Evolutionary conservation across 1,284 basidiomycete species (phyloP).

Genomic region (Tylopilus orsonianus): DNA sequence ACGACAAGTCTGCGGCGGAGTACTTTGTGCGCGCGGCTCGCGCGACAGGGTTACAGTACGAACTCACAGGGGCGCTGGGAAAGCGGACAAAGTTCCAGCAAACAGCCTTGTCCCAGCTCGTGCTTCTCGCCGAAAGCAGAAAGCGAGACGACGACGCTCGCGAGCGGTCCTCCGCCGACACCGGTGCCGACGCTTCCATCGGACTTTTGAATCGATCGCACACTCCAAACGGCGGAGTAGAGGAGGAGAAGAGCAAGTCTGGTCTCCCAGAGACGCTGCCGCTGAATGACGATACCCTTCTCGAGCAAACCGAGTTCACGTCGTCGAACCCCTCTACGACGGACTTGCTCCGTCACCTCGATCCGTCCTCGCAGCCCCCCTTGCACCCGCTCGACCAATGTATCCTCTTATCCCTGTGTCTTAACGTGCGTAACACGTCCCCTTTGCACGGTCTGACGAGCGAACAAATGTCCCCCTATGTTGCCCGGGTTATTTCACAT

Average conservation of each 20-base stretch:
- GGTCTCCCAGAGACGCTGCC: conserved; percentile 75
- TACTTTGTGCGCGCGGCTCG: conserved; percentile 80
- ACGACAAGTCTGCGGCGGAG: conserved; percentile 80
- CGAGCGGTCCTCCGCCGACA: conserved; percentile 15
- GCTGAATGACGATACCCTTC: conserved; percentile 94
- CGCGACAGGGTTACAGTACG: conserved; percentile 81
- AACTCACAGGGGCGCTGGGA: conserved; percentile 91
- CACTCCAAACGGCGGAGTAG: conserved; percentile 8
- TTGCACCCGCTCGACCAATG: conserved; percentile 91
- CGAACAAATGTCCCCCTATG: conserved; percentile 90
- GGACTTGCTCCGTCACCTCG: conserved; percentile 60
- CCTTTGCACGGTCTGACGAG: conserved; percentile 84
- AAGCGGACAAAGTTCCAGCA: conserved; percentile 95
- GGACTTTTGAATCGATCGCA: conserved; percentile 20
- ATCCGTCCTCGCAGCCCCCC: conserved; percentile 82
- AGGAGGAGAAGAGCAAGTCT: conserved; percentile 12
- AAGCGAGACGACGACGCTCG: conserved; percentile 41
- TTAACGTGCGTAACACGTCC: conserved; percentile 87
- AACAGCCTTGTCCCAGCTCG: conserved; percentile 83
- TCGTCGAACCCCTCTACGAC: conserved; percentile 52
- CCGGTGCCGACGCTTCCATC: conserved; percentile 12
- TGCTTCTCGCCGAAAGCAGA: conserved; percentile 89
- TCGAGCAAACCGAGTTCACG: conserved; percentile 93
- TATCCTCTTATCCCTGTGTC: conserved; percentile 84
- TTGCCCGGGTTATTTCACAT: conserved; percentile 81